Evolutionary conservation across 2,329 filamentous ascomycete species (phyloP), one percentile per base, ranked within the genome.

Genomic region (Didymella lethalis): DNA sequence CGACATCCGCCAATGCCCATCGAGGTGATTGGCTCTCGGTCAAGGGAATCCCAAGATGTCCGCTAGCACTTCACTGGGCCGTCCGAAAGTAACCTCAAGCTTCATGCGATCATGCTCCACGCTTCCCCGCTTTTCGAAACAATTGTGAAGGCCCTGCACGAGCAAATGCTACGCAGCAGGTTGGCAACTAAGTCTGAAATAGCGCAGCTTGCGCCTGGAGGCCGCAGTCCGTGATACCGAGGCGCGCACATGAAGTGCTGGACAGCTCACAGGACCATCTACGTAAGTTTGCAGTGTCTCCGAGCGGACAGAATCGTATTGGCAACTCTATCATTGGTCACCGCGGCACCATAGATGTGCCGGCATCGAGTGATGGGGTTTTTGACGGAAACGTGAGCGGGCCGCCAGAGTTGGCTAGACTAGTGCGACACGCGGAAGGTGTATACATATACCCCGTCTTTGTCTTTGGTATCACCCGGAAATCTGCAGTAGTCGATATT

Each of bases 51-150:
- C 46, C 47, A 59, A 59, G 51, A 46, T 2, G n/a, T 51, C 56
- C 56, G 47, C 34, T 54, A 54, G 50, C 50, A 54, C 28, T 4
- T 32, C 14, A 14, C 50, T 47, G 46, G 46, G 7, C 45, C 31
- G 46, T 34, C 18, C 48, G 18, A 48, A 28, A 26, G 23, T 34
- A 18, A 49, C 18, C 44, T 48, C 40, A 44, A 16, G 38, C 45
- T 41, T 46, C 40, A 49, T 29, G 31, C 44, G 14, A 50, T 45
- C 45, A 40, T 18, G 18, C 48, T 41, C 36, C 28, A 44, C 23
- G 7, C 26, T 53, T 46, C 55, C 55, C 55, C 55, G 49, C 55
- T 58, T 49, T 58, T 58, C 18, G 26, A 48, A n/a, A 49, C 49
- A 7, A 10, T 7, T 41, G 44, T 16, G 36, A 57, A 43, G 54